Evolutionary conservation across 306 rosid species (phyloP).

Genomic region (Rubus idaeus): DNA sequence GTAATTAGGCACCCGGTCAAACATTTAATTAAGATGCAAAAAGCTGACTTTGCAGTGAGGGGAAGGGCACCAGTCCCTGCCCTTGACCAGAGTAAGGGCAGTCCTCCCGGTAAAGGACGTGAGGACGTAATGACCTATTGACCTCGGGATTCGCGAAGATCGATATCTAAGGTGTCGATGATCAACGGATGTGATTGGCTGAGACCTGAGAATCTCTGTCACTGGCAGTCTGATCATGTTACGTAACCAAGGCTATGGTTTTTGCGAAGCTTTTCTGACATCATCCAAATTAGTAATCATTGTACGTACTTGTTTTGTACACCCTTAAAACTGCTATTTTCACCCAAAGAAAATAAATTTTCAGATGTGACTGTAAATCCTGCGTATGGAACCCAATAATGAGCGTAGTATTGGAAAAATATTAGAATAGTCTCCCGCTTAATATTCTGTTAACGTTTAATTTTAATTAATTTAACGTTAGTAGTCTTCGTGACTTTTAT

Average conservation of each 20-base stretch:
- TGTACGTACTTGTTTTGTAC: not conserved
- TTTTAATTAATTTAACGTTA: too few relatives aligned
- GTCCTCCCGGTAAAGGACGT: not conserved
- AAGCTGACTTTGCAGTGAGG: not conserved
- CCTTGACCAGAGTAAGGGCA: not conserved
- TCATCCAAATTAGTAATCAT: not conserved
- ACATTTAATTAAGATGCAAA: not conserved
- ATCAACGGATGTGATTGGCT: not conserved
- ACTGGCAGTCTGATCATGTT: not conserved
- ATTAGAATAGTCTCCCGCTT: too few relatives aligned
- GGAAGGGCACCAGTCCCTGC: not conserved
- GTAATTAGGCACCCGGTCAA: not conserved
- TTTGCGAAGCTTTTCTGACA: not conserved
- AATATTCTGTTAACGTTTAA: too few relatives aligned
- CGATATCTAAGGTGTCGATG: not conserved
- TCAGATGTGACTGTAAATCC: too few relatives aligned
- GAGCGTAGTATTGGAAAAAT: too few relatives aligned
- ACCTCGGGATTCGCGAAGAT: not conserved
- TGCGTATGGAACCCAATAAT: too few relatives aligned
- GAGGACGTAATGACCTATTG: not conserved
- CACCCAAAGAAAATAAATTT: not conserved
- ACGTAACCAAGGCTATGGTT: not conserved
- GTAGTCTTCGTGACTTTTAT: too few relatives aligned
- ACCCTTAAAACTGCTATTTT: not conserved
- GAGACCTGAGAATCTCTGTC: not conserved